Evolutionary conservation across 2,329 filamentous ascomycete genomes (phyloP), one percentile per base, ranked within the genome.

Genomic region (Aspergillus terreus): DNA sequence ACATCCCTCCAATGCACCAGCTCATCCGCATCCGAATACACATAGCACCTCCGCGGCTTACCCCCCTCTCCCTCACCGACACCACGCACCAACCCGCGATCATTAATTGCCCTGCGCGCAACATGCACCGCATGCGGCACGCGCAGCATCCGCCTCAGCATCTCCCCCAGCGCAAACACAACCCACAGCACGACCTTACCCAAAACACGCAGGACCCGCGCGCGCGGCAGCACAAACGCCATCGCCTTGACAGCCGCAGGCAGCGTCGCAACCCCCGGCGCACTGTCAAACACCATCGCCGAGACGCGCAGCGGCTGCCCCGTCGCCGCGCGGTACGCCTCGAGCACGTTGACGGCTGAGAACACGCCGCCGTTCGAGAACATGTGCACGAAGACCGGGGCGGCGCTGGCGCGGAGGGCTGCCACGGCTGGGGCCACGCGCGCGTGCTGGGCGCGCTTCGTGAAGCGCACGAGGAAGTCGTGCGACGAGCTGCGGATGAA

Each of bases 321-420:
- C 1, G 66, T 73, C 1, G 58, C 55, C 14, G 57, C 41, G 6
- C 58, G 67, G 58, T 76, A 79, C 9, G 63, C 56, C 14, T 61
- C 54, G 2, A 77, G 69, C 6, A 80, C 54, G 23, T 70, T 61
- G 4, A 63, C 63, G 3, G 68, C 63, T 5, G 72, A 72, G 46
- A 71, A 68, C 17, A 71, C 62, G 14, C 78, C 78, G 23, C 77
- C 78, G 52, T 80, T 78, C 19, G 76, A 79, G 64, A 80, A 80
- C 50, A 74, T 63, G 61, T 80, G 77, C 7, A 79, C 55, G 27
- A 75, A 67, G 9, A 68, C 60, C 5, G 68, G 53, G 54, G 51
- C 51, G 41, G 54, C 56, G 42, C 47, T 63, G 27, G 53, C 50
- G 44, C 58, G 64, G 14, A 76, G 60, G 17, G 66, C 66, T 12